Evolutionary conservation across 495 filamentous ascomycete species (phyloP), one percentile per base, ranked within the genome.

Genomic region (Chaetomium fimeti): DNA sequence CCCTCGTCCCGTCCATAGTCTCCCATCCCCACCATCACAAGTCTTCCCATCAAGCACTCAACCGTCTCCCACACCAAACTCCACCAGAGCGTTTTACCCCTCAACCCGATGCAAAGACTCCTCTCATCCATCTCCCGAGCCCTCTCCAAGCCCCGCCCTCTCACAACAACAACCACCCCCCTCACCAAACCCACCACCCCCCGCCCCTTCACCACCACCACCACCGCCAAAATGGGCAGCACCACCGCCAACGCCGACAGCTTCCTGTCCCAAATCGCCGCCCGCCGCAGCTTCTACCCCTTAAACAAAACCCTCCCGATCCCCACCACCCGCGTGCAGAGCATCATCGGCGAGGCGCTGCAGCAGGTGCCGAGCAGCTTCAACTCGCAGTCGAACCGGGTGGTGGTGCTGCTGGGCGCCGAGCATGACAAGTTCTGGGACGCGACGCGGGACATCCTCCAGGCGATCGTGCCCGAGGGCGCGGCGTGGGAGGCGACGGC

Each of bases 391-490:
- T 79, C 77, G 69, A 81, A 85, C 69, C 85, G 87, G 58, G 73
- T 82, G 43, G 76, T 89, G 16, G 81, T 88, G 28, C 81, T 89
- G 65, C 77, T 88, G 69, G 83, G 83, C 60, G 81, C 75, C 61
- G 85, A 87, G 70, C 86, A 89, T 73, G 81, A 86, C 61, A 85
- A 84, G 76, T 78, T 88, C 64, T 89, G 87, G 87, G 82, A 84
- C 62, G 75, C 87, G 62, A 78, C 81, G 38, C 68, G 64, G 42
- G 79, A 81, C 24, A 74, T 79, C 61, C 78, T 89, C 42, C 86
- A 84, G 76, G 70, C 76, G 27, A 80, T 84, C 20, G 82, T 89
- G 9, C 81, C 84, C n/a, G 84, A 70, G 32, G 85, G 83, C 15
- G 60, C 29, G 29, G 29, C 73, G 18, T 87, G 77, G 72, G 69